A percentile compares a stretch with the other conserved stretches of the same genome.
Conservation (phyloP, 768 basidiomycete species). For the Dioszegia aurantiaca region DNA sequence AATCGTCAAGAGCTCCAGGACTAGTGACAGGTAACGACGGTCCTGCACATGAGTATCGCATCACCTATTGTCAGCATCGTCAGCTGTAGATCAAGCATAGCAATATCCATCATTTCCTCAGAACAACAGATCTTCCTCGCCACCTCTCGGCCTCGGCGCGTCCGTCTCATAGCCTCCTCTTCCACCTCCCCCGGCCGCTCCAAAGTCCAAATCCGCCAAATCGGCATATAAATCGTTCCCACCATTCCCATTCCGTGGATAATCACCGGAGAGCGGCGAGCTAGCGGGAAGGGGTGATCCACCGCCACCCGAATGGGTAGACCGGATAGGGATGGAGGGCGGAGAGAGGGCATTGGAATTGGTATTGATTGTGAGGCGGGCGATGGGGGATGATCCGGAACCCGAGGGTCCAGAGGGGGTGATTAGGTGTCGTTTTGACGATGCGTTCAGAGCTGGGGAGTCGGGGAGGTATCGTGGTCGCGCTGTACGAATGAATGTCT, state of each 20-base stretch:
- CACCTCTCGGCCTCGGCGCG: slow-evolving; percentile 64
- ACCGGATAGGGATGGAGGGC: slow-evolving; percentile 17
- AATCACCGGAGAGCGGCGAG: slow-evolving; percentile 57
- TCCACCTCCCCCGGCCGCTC: slow-evolving; percentile 38
- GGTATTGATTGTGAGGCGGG: slow-evolving; percentile 5
- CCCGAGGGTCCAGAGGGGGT: slow-evolving; percentile 26
- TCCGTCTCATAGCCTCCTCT: slow-evolving; percentile 66
- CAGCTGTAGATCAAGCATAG: not conserved
- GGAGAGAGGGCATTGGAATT: slow-evolving; percentile 5
- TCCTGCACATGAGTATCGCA: not conserved
- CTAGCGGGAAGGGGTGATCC: slow-evolving; percentile 7
- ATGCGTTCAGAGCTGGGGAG: slow-evolving; percentile 81
- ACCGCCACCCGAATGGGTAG: slow-evolving; percentile 4
- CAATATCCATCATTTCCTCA: slow-evolving; percentile 18
- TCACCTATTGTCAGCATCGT: too few relatives aligned
- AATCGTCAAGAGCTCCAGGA: not conserved
- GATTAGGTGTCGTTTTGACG: slow-evolving; percentile 60
- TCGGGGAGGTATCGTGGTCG: slow-evolving; percentile 76
- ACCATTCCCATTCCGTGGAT: not conserved
- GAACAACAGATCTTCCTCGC: slow-evolving; percentile 69
- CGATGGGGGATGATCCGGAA: slow-evolving; percentile 3
- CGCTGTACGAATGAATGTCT: slow-evolving; percentile 93
- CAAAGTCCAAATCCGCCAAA: slow-evolving; percentile 58
- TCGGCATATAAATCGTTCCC: slow-evolving; percentile 75
- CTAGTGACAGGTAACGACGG: not conserved